Evolutionary conservation across 352 stramenopile genomes (phyloP), one percentile per base, ranked within the genome.

Genomic region (Blastocystis sp.): DNA sequence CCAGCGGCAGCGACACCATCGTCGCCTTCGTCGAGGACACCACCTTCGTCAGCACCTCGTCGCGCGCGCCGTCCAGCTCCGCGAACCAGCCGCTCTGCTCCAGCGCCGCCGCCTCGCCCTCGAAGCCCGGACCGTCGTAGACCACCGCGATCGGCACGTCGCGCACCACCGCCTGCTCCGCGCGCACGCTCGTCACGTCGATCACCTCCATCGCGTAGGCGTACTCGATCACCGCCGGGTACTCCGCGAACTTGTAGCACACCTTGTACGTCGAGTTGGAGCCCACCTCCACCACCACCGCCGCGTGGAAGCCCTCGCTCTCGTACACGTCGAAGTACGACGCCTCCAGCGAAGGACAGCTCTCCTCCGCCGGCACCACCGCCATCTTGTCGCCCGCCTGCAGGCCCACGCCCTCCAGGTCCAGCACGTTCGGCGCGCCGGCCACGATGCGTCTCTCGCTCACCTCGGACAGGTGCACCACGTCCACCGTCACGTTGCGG

Each of bases 401-500:
- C 74, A 84, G 60, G 69, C 74, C 74, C 53, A 84, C 74, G 48
- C 74, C 74, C 61, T 84, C 52, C 45, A 84, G 56, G 14, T 61
- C 60, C 74, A 84, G 74, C 19, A 59, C 66, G 45, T 84, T 84
- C 21, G 9, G n/a, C 0, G 74, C 69, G 45, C 74, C 74, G n/a
- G 74, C 74, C 21, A 84, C 74, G 34, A 84, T 56, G n/a, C 34
- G 41, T 14, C 2, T 34, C 53, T 67, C 34, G 21, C 45, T n/a
- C 2, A 84, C 28, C 11, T 10, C 34, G n/a, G 40, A 23, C 74
- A 84, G 74, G 17, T 62, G 53, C 59, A 84, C 21, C 74, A 84
- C 74, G 40, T 84, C 74, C 48, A 84, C 74, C 53, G 74, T 84
- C 74, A 84, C 74, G 41, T 84, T 84, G n/a, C 74, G 74, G 28